A percentile compares a stretch with the other conserved stretches of the same genome.
These are phyloP conservation scores for Orychophragmus violaceus DNA, from an alignment of 345 rosid species.

Conservation along the genomic window DNA sequence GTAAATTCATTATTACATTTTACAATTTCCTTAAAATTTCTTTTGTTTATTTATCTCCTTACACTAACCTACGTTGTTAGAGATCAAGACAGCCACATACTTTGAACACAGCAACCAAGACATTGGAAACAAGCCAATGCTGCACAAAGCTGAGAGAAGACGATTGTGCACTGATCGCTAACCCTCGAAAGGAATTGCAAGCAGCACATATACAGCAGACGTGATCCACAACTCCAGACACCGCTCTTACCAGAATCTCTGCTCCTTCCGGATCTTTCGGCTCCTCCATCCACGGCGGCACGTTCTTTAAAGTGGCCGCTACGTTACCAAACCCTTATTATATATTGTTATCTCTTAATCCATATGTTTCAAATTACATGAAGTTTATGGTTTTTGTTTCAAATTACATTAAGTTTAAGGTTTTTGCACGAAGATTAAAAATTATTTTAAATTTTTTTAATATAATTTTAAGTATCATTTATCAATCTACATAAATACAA, in stretches of 20 bases:
- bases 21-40: neutral
- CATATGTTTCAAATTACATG: too few relatives aligned
- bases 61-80: neutral
- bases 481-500: too few relatives aligned
- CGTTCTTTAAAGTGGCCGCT: conserved; percentile 50
- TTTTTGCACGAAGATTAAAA: too few relatives aligned
- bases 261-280: conserved; percentile 48
- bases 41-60: neutral
- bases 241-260: conserved; percentile 49
- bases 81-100: conserved; percentile 45
- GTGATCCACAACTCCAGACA: conserved; percentile 44
- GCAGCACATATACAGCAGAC: conserved; percentile 87
- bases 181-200: conserved; percentile 47
- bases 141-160: conserved; percentile 53
- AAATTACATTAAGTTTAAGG: too few relatives aligned
- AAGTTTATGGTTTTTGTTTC: too few relatives aligned
- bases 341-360: too few relatives aligned
- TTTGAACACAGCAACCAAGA: conserved; percentile 63
- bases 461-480: too few relatives aligned
- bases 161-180: conserved; percentile 58
- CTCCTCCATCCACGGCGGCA: conserved; percentile 57
- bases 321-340: conserved; percentile 83
- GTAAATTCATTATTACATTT: too few relatives aligned
- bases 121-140: conserved; percentile 74
- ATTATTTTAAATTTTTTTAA: too few relatives aligned